Evolutionary conservation across 2,329 filamentous ascomycete genomes (phyloP).

Genomic region (Penicillium italicum): DNA sequence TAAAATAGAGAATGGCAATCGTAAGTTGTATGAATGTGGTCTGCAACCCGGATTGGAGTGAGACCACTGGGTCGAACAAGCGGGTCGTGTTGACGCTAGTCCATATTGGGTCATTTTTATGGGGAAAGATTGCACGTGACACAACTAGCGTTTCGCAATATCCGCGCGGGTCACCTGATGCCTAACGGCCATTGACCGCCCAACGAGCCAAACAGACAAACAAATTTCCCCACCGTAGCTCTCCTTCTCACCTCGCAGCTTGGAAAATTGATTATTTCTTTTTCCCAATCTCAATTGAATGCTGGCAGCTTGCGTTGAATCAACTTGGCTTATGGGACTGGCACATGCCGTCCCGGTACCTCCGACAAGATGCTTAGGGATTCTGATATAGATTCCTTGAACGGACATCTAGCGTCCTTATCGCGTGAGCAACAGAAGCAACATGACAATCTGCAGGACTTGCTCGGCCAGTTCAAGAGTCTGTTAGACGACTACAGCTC

Average conservation of each 20-base stretch:
- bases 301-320: constrained; percentile 1
- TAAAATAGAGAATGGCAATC: neutral
- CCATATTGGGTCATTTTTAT: neutral
- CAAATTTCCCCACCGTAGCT: constrained; percentile 10
- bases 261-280: neutral
- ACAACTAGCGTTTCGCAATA: neutral
- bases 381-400: constrained; percentile 27
- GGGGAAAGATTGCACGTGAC: neutral
- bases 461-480: constrained; percentile 42
- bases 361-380: constrained; percentile 21
- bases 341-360: constrained; percentile 19
- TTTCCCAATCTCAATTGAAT: constrained; percentile 9
- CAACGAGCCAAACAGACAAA: constrained; percentile 2
- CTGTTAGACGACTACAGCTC: constrained; percentile 55
- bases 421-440: constrained; percentile 27
- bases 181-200: constrained; percentile 3
- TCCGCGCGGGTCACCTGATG: constrained; percentile 1
- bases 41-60: neutral
- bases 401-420: constrained; percentile 16
- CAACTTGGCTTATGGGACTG: constrained; percentile 14
- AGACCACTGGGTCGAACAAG: neutral
- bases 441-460: constrained; percentile 28
- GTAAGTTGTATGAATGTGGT: neutral
- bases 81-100: neutral
- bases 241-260: neutral